Evolutionary conservation across 352 stramenopile genomes (phyloP).

Genomic region (Lagenidium sp.): DNA sequence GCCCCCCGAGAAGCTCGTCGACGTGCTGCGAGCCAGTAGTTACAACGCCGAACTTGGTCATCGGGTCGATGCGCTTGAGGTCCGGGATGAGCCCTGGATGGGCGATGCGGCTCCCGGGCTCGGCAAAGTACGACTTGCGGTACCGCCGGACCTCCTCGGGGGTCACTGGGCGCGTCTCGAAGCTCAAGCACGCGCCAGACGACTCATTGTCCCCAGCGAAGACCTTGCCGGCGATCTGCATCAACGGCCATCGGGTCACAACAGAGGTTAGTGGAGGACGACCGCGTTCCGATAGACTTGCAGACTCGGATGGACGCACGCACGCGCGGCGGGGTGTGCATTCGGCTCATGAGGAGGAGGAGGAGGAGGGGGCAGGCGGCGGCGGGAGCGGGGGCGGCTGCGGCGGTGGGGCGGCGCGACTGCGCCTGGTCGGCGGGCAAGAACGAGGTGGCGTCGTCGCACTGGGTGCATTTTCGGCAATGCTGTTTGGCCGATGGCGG

Average conservation of each 20-base stretch:
- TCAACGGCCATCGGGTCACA: no score
- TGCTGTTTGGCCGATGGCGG: no score
- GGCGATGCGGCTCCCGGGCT: slow-evolving; percentile 60
- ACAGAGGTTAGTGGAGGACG: neutral
- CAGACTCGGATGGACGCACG: neutral
- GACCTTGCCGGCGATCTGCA: slow-evolving; percentile 35
- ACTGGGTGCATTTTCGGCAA: no score
- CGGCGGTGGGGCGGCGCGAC: no score
- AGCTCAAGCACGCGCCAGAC: slow-evolving; percentile 40
- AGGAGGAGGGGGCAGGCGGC: no score
- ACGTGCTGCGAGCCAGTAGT: slow-evolving; percentile 69
- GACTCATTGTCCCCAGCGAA: slow-evolving; percentile 28
- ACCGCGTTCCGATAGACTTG: neutral
- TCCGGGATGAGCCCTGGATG: slow-evolving; percentile 77
- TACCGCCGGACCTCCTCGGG: slow-evolving; percentile 65
- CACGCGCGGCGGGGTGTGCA: slow-evolving; percentile 12
- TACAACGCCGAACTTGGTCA: slow-evolving; percentile 54
- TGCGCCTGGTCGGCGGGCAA: no score
- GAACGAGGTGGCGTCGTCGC: no score
- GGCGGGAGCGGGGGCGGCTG: no score
- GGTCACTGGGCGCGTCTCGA: slow-evolving; percentile 48
- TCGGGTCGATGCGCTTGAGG: slow-evolving; percentile 48
- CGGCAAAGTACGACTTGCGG: slow-evolving; percentile 80
- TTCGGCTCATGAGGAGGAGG: slow-evolving; percentile 7
- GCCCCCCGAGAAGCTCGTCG: slow-evolving; percentile 37